Percentiles rank a stretch among this genome's conserved stretches.
phyloP scores from a whole-genome alignment of 164 flowering plant genomes.

The Nymphaea colorata region DNA sequence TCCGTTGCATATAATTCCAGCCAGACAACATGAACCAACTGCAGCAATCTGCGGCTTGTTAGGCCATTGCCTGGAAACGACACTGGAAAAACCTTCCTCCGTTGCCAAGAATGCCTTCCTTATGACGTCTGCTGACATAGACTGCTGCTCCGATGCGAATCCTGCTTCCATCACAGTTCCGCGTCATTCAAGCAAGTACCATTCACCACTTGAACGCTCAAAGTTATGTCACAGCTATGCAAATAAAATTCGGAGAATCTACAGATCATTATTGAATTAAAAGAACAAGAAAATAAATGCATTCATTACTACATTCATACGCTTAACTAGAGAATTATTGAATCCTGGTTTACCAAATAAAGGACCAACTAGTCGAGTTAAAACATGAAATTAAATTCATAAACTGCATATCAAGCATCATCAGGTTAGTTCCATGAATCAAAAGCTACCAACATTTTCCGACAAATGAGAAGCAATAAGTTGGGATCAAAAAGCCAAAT shows the following conservation, averaged over 20 bases:
- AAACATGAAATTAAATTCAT: too few species aligned
- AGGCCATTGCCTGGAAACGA: slow-evolving; percentile 60
- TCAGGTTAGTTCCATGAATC: too few species aligned
- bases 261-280: too few species aligned
- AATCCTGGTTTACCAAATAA: too few species aligned
- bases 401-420: too few species aligned
- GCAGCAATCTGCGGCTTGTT: slow-evolving; percentile 80
- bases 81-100: slow-evolving; percentile 71
- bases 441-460: too few species aligned
- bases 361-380: too few species aligned
- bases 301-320: too few species aligned
- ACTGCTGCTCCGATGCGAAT: slow-evolving; percentile 51
- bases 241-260: not conserved
- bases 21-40: slow-evolving; percentile 78
- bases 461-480: too few species aligned
- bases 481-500: too few species aligned
- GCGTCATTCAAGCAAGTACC: not conserved
- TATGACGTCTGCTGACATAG: slow-evolving; percentile 62
- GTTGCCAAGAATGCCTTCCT: slow-evolving; percentile 72
- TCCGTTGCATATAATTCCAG: slow-evolving; percentile 51
- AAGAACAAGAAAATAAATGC: too few species aligned
- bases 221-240: not conserved
- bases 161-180: slow-evolving; percentile 25
- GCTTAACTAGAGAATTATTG: too few species aligned
- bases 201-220: not conserved